Percentiles rank a stretch among this genome's conserved stretches.
Evolutionary conservation across 2,329 filamentous ascomycete genomes (phyloP).

Genomic region (Leptodontidium sp.): DNA sequence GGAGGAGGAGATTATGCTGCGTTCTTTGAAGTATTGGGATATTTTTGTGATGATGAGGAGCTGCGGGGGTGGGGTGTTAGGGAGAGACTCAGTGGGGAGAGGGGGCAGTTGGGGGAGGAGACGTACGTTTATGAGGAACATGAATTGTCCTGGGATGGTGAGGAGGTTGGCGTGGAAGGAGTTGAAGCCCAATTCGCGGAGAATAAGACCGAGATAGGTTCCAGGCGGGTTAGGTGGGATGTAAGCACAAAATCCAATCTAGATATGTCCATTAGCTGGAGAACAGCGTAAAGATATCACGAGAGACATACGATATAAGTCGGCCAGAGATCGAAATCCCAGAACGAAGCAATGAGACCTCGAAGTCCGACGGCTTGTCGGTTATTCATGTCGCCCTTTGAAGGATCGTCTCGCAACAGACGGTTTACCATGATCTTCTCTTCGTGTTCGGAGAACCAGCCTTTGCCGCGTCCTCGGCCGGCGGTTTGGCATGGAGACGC

Average conservation of each 20-base stretch:
- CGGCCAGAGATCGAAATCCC: constrained; percentile 67
- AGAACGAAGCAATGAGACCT: constrained; percentile 49
- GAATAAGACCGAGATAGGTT: constrained; percentile 35
- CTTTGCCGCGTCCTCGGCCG: constrained; percentile 58
- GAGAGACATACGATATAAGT: constrained; percentile 39
- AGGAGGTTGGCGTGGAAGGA: constrained; percentile 39
- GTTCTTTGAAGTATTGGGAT: constrained; percentile 34
- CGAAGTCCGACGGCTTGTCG: constrained; percentile 57
- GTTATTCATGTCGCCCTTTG: constrained; percentile 58
- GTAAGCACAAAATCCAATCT: constrained; percentile 26
- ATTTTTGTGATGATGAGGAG: constrained; percentile 40
- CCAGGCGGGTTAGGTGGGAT: constrained; percentile 29
- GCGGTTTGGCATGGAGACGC: constrained; percentile 52
- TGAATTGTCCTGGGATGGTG: constrained; percentile 31
- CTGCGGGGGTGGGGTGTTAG: neutral
- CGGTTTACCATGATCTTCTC: constrained; percentile 73
- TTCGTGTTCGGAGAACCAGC: constrained; percentile 70
- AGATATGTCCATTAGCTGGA: neutral
- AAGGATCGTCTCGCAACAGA: constrained; percentile 61
- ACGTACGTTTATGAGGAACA: constrained; percentile 44
- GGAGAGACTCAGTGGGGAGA: neutral
- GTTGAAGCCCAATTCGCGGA: constrained; percentile 34
- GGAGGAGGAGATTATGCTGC: constrained; percentile 14
- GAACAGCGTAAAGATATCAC: neutral
- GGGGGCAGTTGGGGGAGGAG: neutral